phyloP scores from a whole-genome alignment of 768 basidiomycete species.

The Amanita exitialis region DNA sequence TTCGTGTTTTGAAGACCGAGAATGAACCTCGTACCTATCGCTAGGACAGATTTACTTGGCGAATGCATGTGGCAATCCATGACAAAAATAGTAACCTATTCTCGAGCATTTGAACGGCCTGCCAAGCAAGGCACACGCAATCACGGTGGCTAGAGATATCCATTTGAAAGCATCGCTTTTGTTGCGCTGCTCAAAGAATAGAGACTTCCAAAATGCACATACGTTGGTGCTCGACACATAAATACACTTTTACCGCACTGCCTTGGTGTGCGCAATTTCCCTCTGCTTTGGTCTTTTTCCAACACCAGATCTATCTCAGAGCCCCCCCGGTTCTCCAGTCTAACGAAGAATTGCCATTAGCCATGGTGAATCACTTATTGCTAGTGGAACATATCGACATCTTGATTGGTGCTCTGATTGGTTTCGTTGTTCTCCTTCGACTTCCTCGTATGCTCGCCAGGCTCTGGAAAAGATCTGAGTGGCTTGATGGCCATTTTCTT shows the following conservation, averaged over 20 bases:
- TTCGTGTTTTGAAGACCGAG: no score
- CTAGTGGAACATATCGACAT: slow-evolving; percentile 35
- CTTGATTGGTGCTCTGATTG: slow-evolving; percentile 32
- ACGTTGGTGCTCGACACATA: neutral
- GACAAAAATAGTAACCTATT: no score
- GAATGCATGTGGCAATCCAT: no score
- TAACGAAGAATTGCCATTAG: neutral
- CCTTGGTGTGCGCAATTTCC: no score
- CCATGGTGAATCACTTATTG: neutral
- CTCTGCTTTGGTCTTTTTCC: neutral
- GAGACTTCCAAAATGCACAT: neutral
- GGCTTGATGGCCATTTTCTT: slow-evolving; percentile 44
- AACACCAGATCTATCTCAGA: slow-evolving; percentile 6
- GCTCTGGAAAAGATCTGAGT: slow-evolving; percentile 39
- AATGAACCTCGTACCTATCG: no score
- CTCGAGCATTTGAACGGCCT: no score
- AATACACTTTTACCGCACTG: no score
- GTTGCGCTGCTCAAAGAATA: no score
- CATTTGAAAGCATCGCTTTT: no score
- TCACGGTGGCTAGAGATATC: no score
- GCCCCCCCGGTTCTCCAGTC: neutral
- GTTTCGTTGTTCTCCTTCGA: slow-evolving; percentile 29
- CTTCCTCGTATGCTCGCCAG: slow-evolving; percentile 44
- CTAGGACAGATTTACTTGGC: no score
- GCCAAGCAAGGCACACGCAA: no score